phyloP scores from a whole-genome alignment of 2,329 filamentous ascomycete genomes.

The Paecilomyces variotii region DNA sequence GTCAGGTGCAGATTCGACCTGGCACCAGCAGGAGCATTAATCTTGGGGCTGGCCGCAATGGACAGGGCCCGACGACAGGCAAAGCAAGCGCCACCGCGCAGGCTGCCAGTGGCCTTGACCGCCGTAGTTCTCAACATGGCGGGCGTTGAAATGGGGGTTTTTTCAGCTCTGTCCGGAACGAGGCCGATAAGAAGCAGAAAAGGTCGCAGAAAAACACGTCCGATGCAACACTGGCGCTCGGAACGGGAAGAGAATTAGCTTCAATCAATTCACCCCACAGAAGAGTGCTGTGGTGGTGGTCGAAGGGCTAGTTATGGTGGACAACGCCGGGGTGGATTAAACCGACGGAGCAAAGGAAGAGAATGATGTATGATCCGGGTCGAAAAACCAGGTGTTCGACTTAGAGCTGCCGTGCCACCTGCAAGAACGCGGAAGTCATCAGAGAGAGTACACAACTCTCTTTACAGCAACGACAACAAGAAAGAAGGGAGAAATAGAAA shows the following conservation, averaged over 20 bases:
- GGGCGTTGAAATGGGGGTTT: conserved; percentile 17
- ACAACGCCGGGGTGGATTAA: neutral
- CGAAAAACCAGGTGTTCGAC: conserved; percentile 29
- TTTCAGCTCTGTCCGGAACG: conserved; percentile 4
- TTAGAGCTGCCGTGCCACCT: conserved; percentile 33
- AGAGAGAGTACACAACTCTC: conserved; percentile 31
- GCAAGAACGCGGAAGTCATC: conserved; percentile 29
- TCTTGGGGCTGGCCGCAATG: conserved; percentile 23
- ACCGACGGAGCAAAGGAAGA: conserved; percentile 18
- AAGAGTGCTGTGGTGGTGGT: neutral
- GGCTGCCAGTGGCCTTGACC: conserved; percentile 32
- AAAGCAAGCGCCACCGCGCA: conserved; percentile 26
- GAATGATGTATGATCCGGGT: conserved; percentile 9
- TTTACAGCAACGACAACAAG: conserved; percentile 9
- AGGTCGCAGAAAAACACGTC: neutral
- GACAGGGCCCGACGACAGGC: conserved; percentile 25
- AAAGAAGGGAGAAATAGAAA: neutral
- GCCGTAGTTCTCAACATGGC: conserved; percentile 33
- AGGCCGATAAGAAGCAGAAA: neutral
- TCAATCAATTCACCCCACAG: neutral
- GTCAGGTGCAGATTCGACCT: conserved; percentile 29
- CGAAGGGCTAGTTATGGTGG: neutral
- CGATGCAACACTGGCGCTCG: neutral
- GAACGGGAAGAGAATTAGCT: neutral
- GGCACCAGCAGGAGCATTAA: conserved; percentile 16